Evolutionary conservation across 1,139 yeast species (phyloP).

Genomic region (Ashbya aceris): DNA sequence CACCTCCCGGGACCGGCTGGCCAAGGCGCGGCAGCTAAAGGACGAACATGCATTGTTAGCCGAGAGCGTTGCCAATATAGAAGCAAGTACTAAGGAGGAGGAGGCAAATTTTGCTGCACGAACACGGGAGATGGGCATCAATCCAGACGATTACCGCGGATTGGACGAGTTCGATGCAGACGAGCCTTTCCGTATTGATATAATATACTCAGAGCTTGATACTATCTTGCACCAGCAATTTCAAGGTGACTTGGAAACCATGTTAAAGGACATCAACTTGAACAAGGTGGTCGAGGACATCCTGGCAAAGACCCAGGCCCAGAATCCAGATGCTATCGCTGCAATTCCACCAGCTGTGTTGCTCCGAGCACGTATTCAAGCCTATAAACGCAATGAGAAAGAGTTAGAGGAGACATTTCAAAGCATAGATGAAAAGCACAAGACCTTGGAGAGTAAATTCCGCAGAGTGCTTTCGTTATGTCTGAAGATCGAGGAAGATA

Average conservation of each 20-base stretch:
- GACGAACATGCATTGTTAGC: slow-evolving; percentile 31
- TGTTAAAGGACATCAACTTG: slow-evolving; percentile 17
- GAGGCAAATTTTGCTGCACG: slow-evolving; percentile 41
- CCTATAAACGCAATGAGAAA: slow-evolving; percentile 61
- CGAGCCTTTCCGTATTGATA: slow-evolving; percentile 66
- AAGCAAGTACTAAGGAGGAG: slow-evolving; percentile 49
- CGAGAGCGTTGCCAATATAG: slow-evolving; percentile 45
- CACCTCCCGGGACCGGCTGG: slow-evolving; percentile 21
- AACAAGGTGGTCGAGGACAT: slow-evolving; percentile 18
- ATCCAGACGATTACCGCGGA: slow-evolving; percentile 28
- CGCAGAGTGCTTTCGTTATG: slow-evolving; percentile 84
- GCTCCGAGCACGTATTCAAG: slow-evolving; percentile 67
- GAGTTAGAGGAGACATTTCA: slow-evolving; percentile 41
- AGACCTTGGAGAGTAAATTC: slow-evolving; percentile 72
- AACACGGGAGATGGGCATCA: slow-evolving; percentile 31
- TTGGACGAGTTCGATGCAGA: slow-evolving; percentile 64
- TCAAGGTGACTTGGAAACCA: slow-evolving; percentile 22
- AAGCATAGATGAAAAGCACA: slow-evolving; percentile 42
- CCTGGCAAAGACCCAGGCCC: slow-evolving; percentile 11
- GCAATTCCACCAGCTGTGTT: slow-evolving; percentile 52
- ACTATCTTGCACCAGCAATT: slow-evolving; percentile 28
- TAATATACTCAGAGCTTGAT: slow-evolving; percentile 44
- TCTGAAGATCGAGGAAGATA: slow-evolving; percentile 70
- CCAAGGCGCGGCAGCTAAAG: slow-evolving; percentile 22
- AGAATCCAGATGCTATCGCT: slow-evolving; percentile 16